A percentile compares a stretch with the other conserved stretches of the same genome.
Conservation (phyloP, 345 rosid genomes). For the Bruguiera gymnorhiza region DNA sequence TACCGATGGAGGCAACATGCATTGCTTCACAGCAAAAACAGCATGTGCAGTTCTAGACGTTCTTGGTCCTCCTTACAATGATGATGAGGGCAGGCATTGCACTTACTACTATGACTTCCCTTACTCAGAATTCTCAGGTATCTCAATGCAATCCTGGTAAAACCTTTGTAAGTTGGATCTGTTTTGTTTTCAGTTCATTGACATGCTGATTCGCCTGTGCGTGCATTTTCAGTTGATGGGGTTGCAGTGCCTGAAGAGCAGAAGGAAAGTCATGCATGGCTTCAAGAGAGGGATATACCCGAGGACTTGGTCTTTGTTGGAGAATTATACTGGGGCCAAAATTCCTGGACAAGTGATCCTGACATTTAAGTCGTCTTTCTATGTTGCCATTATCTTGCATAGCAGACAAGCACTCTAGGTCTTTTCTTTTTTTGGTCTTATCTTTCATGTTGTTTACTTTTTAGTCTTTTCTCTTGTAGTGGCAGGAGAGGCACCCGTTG, state of each 20-base stretch:
- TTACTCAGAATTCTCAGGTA: conserved; percentile 52
- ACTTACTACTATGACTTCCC: conserved; percentile 65
- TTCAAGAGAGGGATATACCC: conserved; percentile 56
- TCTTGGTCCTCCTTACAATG: conserved; percentile 85
- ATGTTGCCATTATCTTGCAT: too few relatives aligned
- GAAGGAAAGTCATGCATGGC: conserved; percentile 61
- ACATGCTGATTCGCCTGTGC: neutral
- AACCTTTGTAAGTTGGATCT: too few relatives aligned
- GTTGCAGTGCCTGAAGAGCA: conserved; percentile 49
- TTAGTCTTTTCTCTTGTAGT: too few relatives aligned
- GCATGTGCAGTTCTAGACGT: conserved; percentile 94
- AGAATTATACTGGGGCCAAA: conserved; percentile 31
- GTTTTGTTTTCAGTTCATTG: too few relatives aligned
- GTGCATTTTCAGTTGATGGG: conserved; percentile 35
- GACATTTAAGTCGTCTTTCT: neutral
- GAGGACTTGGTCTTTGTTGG: conserved; percentile 49
- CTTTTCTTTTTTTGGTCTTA: too few relatives aligned
- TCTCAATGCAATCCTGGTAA: neutral
- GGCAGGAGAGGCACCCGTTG: too few relatives aligned
- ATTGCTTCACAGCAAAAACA: conserved; percentile 76
- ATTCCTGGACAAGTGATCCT: conserved; percentile 11
- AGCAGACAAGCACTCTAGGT: neutral
- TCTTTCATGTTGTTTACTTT: too few relatives aligned
- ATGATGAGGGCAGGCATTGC: conserved; percentile 76
- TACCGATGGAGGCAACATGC: conserved; percentile 94